Conservation (phyloP, 495 filamentous ascomycete genomes). For the Tuber brumale region DNA sequence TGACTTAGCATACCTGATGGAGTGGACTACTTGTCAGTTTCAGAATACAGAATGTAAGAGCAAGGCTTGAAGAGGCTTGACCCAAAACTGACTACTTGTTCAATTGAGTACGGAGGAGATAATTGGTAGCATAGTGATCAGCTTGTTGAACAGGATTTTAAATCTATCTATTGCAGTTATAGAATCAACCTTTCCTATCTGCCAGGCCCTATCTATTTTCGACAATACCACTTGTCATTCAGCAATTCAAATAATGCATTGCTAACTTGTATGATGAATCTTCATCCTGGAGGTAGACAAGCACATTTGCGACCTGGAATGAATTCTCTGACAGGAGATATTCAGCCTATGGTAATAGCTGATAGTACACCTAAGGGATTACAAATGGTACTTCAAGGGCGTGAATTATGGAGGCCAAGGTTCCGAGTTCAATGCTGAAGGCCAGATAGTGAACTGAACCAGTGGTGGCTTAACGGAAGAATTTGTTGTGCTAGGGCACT, state of each 20-base stretch:
- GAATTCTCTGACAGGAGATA: no score
- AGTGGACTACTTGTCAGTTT: neutral
- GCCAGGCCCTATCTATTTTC: neutral
- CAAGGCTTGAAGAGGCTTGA: neutral
- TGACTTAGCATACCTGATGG: no score
- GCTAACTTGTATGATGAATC: neutral
- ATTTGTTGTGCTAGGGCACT: no score
- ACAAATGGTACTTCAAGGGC: no score
- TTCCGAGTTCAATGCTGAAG: no score
- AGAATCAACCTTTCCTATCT: neutral
- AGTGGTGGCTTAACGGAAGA: no score
- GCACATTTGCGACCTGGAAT: no score
- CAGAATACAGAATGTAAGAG: neutral
- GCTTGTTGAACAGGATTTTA: neutral
- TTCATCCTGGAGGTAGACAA: neutral
- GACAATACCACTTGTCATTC: neutral
- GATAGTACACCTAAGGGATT: no score
- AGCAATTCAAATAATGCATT: neutral
- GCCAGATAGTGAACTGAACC: no score
- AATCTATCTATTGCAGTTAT: neutral
- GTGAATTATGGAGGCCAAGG: no score
- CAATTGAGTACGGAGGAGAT: slow-evolving; percentile 5
- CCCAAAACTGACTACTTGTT: neutral
- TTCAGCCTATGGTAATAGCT: no score
- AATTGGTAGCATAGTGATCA: neutral